phyloP scores from a whole-genome alignment of 2,329 filamentous ascomycete species.

The Ophioceras dolichostomum region DNA sequence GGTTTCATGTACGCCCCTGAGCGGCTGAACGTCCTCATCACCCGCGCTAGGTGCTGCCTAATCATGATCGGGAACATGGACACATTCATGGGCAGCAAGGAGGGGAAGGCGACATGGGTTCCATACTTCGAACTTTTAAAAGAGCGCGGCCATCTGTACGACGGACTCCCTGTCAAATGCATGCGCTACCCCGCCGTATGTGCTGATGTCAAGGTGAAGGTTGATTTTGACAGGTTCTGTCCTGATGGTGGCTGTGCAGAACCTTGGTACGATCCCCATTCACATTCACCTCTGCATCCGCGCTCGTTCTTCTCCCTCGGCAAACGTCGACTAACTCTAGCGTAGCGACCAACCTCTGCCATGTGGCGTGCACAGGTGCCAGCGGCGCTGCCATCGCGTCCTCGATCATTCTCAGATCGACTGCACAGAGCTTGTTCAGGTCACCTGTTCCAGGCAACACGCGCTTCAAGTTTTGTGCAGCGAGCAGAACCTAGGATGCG shows the following conservation, averaged over 20 bases:
- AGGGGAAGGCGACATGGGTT: slow-evolving; percentile 44
- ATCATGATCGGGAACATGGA: slow-evolving; percentile 59
- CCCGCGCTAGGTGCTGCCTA: slow-evolving; percentile 50
- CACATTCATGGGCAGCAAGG: slow-evolving; percentile 50
- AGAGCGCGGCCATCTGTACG: slow-evolving; percentile 35
- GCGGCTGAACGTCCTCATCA: slow-evolving; percentile 58
- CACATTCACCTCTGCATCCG: too few relatives aligned
- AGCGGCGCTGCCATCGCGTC: slow-evolving; percentile 48
- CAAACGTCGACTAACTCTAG: too few relatives aligned
- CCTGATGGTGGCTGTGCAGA: slow-evolving; percentile 60
- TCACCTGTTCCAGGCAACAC: slow-evolving; percentile 41
- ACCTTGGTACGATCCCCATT: too few relatives aligned
- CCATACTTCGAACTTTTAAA: slow-evolving; percentile 45
- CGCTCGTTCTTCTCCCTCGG: too few relatives aligned
- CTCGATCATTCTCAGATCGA: slow-evolving; percentile 38
- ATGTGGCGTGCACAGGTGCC: slow-evolving; percentile 49
- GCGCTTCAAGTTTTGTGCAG: slow-evolving; percentile 32
- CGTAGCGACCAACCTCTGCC: slow-evolving; percentile 34
- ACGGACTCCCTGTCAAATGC: slow-evolving; percentile 49
- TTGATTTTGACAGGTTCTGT: slow-evolving; percentile 48
- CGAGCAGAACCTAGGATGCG: slow-evolving; percentile 26
- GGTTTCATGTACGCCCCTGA: slow-evolving; percentile 58
- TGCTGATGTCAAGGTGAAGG: slow-evolving; percentile 29
- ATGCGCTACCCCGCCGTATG: slow-evolving; percentile 41
- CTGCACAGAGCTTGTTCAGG: slow-evolving; percentile 23